phyloP scores from a whole-genome alignment of 2,329 filamentous ascomycete genomes.

The Fusarium napiforme region DNA sequence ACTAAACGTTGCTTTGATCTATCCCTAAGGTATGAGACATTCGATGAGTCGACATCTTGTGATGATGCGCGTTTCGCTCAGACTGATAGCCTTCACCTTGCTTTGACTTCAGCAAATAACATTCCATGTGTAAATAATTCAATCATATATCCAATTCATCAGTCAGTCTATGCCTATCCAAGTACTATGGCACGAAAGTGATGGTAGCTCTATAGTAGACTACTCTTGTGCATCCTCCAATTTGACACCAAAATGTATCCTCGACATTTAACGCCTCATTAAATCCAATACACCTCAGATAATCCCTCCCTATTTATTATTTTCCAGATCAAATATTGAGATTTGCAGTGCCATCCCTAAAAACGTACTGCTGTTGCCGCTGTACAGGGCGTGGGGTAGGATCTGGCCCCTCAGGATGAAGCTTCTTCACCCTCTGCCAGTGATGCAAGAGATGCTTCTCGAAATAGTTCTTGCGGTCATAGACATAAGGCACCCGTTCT shows the following conservation, averaged over 20 bases:
- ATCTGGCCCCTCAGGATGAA: background rate
- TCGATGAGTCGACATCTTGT: background rate
- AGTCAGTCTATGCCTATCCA: background rate
- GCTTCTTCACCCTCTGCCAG: background rate
- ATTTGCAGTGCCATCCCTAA: background rate
- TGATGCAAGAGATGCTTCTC: background rate
- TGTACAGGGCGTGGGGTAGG: background rate
- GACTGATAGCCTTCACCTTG: background rate
- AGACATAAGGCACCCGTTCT: background rate
- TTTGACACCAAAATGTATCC: background rate
- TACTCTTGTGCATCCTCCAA: background rate
- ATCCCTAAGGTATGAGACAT: background rate
- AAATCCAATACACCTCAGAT: background rate
- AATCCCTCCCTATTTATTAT: too few species aligned
- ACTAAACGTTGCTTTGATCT: accelerated
- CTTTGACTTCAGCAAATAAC: background rate
- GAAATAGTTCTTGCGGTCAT: background rate
- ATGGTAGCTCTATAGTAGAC: background rate
- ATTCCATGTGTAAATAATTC: background rate
- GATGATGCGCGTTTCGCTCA: background rate
- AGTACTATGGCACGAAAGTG: background rate
- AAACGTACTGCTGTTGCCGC: background rate
- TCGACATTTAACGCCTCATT: background rate
- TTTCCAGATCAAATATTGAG: background rate
- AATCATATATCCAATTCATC: background rate